phyloP scores from a whole-genome alignment of 345 rosid genomes.

The Euphorbia lathyris region DNA sequence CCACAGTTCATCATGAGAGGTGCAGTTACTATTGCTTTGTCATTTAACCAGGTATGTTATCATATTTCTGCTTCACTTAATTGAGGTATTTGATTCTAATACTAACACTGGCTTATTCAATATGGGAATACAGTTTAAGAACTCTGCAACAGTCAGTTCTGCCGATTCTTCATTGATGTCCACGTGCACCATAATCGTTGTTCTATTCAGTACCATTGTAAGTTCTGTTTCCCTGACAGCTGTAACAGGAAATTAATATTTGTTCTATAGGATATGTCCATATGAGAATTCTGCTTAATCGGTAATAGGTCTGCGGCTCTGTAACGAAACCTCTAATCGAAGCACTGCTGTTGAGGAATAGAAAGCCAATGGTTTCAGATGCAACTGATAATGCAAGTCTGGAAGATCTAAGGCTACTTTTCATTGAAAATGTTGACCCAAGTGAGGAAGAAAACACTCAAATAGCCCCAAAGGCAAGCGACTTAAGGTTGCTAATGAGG shows the following conservation, averaged over 20 bases:
- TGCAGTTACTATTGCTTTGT: conserved; percentile 66
- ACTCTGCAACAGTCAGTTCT: not conserved
- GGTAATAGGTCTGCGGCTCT: conserved; percentile 54
- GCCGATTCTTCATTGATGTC: conserved; percentile 43
- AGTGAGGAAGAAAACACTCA: conserved; percentile 24
- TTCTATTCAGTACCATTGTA: conserved; percentile 67
- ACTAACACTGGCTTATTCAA: not conserved
- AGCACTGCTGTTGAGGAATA: conserved; percentile 39
- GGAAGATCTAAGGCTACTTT: conserved; percentile 52
- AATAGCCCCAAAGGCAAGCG: conserved; percentile 24
- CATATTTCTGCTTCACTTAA: not conserved
- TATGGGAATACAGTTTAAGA: conserved; percentile 51
- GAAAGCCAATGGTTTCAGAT: conserved; percentile 38
- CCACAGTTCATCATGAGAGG: conserved; percentile 72
- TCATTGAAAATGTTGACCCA: conserved; percentile 44
- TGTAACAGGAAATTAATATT: conserved; percentile 34
- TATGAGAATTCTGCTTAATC: not conserved
- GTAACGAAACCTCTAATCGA: conserved; percentile 58
- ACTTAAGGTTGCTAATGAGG: conserved; percentile 44
- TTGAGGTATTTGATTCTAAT: not conserved
- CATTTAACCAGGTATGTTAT: conserved; percentile 44
- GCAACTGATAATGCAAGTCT: conserved; percentile 42
- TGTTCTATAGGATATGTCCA: conserved; percentile 34
- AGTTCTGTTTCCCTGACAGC: conserved; percentile 7
- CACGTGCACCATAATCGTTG: conserved; percentile 59